Percentiles rank a stretch among this genome's conserved stretches.
These are phyloP conservation scores for Didymellaceae sp. DNA, from an alignment of 2,329 filamentous ascomycete genomes.

Conservation along the genomic window DNA sequence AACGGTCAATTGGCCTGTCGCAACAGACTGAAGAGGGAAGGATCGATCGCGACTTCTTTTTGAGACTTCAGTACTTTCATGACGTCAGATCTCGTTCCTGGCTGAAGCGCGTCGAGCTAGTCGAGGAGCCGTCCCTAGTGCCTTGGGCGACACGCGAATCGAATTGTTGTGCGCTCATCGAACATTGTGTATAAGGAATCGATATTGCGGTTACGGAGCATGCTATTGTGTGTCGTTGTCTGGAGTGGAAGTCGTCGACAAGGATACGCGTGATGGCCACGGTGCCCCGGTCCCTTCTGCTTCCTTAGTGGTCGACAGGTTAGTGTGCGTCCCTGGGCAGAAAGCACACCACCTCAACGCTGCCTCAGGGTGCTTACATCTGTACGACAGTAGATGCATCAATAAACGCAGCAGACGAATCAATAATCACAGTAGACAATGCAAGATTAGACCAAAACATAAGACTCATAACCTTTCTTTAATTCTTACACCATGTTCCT, in stretches of 20 bases:
- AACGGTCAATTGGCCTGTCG: constrained; percentile 7
- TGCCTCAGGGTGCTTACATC: too few species aligned
- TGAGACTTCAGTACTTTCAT: not conserved
- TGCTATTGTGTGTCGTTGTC: not conserved
- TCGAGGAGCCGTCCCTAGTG: constrained; percentile 1
- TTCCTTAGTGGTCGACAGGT: not conserved
- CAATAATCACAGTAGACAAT: not conserved
- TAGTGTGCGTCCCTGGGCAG: not conserved
- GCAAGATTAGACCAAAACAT: too few species aligned
- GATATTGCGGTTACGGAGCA: not conserved
- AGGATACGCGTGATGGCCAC: not conserved
- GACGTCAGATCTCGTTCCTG: constrained; percentile 17
- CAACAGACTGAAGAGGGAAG: constrained; percentile 5
- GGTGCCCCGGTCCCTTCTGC: not conserved
- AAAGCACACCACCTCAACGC: too few species aligned
- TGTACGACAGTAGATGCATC: too few species aligned
- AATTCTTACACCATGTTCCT: constrained; percentile 9
- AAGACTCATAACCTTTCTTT: constrained; percentile 6
- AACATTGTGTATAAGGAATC: not conserved
- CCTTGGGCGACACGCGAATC: not conserved
- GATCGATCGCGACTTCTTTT: constrained; percentile 5
- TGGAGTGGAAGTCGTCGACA: not conserved
- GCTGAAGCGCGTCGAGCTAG: constrained; percentile 11
- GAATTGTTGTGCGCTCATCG: not conserved
- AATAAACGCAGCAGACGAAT: not conserved